Conservation (phyloP, 1,284 basidiomycete genomes). For the Chiua sp. region DNA sequence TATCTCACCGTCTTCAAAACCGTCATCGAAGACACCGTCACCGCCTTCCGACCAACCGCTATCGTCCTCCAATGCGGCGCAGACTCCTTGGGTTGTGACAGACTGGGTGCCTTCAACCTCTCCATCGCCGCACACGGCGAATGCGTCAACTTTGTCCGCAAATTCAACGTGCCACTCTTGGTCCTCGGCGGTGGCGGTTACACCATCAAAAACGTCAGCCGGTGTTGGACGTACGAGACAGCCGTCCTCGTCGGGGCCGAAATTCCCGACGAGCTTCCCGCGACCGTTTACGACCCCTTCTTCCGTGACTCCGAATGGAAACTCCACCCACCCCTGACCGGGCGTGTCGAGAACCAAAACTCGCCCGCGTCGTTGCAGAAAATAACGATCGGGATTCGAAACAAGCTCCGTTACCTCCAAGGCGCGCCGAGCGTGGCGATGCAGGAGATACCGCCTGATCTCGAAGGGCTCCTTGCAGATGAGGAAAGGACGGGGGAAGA, state of each 20-base stretch:
- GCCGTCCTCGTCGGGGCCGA: constrained; percentile 88
- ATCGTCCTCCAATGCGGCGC: constrained; percentile 99
- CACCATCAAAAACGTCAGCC: constrained; percentile 93
- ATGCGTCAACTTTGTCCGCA: constrained; percentile 96
- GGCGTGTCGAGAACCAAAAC: constrained; percentile 94
- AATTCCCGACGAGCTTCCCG: constrained; percentile 87
- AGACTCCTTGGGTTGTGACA: constrained; percentile 94
- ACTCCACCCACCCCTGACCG: constrained; percentile 91
- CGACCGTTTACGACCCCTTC: constrained; percentile 92
- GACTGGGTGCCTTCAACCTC: constrained; percentile 96
- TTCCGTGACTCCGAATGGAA: constrained; percentile 92
- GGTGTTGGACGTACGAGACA: constrained; percentile 99
- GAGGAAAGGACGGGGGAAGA: constrained; percentile 80
- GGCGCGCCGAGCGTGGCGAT: constrained; percentile 96
- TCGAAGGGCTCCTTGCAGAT: constrained; percentile 79
- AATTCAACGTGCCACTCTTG: constrained; percentile 89
- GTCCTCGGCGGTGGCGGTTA: constrained; percentile 97
- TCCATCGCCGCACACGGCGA: constrained; percentile 99
- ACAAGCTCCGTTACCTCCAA: constrained; percentile 91
- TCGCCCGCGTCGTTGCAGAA: constrained; percentile 82
- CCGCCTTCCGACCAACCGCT: constrained; percentile 86
- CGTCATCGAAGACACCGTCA: constrained; percentile 94
- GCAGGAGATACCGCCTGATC: constrained; percentile 95
- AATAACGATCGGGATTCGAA: constrained; percentile 86
- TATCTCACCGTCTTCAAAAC: constrained; percentile 96